Percentiles rank a stretch among this genome's conserved stretches.
Conservation (phyloP, 805 yeast species). For the Starmerella ratchasimensis region DNA sequence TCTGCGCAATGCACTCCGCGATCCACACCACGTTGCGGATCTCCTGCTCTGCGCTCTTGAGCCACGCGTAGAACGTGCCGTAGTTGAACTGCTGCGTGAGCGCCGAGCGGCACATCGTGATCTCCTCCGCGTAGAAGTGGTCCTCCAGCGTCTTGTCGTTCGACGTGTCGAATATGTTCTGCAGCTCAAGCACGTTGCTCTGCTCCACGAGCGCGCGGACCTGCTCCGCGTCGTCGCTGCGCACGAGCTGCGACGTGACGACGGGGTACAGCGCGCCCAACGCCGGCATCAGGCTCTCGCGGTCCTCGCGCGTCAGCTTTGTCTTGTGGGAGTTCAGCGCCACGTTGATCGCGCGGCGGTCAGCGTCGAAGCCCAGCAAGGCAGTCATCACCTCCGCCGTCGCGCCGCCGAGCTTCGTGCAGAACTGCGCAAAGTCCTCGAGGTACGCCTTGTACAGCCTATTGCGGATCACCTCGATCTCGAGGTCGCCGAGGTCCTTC, state of each 20-base stretch:
- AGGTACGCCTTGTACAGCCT: constrained; percentile 83
- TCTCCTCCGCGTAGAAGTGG: constrained; percentile 82
- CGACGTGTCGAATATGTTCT: constrained; percentile 35
- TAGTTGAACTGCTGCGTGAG: constrained; percentile 93
- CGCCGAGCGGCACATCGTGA: constrained; percentile 82
- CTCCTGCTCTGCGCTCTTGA: constrained; percentile 91
- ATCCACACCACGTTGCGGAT: constrained; percentile 98
- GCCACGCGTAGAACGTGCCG: constrained; percentile 90
- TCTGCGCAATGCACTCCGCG: constrained; percentile 98
- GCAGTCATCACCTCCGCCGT: constrained; percentile 68
- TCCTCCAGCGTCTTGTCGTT: constrained; percentile 66
- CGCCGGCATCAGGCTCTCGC: constrained; percentile 57
- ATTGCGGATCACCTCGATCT: constrained; percentile 89
- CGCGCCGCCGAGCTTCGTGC: constrained; percentile 54
- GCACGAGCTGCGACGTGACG: constrained; percentile 50
- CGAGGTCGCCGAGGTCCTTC: constrained; percentile 84
- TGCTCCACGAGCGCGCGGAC: constrained; percentile 35
- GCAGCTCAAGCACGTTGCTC: constrained; percentile 22
- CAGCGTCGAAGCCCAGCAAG: constrained; percentile 81
- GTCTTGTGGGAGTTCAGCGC: constrained; percentile 78
- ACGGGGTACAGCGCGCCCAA: constrained; percentile 71
- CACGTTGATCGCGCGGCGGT: constrained; percentile 85
- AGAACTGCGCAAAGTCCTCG: constrained; percentile 68
- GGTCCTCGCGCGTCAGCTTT: constrained; percentile 62
- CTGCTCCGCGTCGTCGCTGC: constrained; percentile 75